Evolutionary conservation across 345 rosid genomes (phyloP).

Genomic region (Ceriops tagal): DNA sequence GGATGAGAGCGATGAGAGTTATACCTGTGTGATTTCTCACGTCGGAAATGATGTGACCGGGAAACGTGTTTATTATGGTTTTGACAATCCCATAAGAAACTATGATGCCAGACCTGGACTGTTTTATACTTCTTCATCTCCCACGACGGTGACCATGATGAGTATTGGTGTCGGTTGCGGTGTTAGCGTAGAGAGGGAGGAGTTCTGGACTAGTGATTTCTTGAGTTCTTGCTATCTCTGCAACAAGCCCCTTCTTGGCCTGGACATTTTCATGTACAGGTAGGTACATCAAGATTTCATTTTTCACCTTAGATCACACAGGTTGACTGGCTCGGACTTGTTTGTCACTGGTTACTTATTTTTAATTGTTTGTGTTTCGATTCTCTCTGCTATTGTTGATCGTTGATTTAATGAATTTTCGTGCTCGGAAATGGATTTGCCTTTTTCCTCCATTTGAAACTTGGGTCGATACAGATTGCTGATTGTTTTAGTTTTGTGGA

Average conservation of each 20-base stretch:
- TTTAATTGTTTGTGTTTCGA: too few relatives aligned
- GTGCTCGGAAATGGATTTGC: too few relatives aligned
- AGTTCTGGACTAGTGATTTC: neutral
- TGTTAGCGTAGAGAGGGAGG: neutral
- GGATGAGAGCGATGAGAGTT: constrained; percentile 20
- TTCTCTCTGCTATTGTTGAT: too few relatives aligned
- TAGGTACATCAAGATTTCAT: neutral
- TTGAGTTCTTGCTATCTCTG: constrained; percentile 10
- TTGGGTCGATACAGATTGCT: too few relatives aligned
- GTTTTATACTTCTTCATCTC: constrained; percentile 17
- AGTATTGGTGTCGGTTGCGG: neutral
- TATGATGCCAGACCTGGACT: constrained; percentile 3
- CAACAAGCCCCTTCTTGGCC: constrained; percentile 3
- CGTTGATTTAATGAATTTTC: too few relatives aligned
- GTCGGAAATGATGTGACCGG: neutral
- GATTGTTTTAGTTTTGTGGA: too few relatives aligned
- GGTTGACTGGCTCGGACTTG: too few relatives aligned
- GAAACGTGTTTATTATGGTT: too few relatives aligned
- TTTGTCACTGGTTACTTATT: too few relatives aligned
- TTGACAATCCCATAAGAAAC: too few relatives aligned
- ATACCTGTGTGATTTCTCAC: constrained; percentile 28
- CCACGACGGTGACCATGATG: neutral
- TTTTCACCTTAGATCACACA: neutral
- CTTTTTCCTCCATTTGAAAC: too few relatives aligned
- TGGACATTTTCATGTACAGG: constrained; percentile 11